A percentile compares a stretch with the other conserved stretches of the same genome.
phyloP scores from a whole-genome alignment of 2,329 filamentous ascomycete genomes.

The Zymoseptoria passerinii region DNA sequence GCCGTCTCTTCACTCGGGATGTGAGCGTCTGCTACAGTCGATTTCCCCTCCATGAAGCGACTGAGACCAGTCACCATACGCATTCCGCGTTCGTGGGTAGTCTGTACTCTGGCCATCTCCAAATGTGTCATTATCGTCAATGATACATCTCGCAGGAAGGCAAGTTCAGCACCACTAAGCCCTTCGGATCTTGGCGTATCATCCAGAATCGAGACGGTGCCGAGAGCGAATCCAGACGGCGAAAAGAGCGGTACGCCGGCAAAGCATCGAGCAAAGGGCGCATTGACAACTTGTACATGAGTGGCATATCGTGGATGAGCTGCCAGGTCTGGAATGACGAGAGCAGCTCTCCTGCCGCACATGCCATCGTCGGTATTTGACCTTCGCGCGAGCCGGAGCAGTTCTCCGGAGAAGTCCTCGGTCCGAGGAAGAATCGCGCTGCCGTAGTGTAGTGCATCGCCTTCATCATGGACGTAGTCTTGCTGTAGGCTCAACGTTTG shows the following conservation, averaged over 20 bases:
- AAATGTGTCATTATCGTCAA: slow-evolving; percentile 53
- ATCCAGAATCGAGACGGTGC: slow-evolving; percentile 53
- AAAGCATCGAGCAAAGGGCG: slow-evolving; percentile 38
- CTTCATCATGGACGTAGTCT: slow-evolving; percentile 26
- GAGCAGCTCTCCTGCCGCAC: slow-evolving; percentile 21
- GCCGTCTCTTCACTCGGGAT: background rate
- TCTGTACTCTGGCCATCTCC: slow-evolving; percentile 47
- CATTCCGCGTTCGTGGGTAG: slow-evolving; percentile 45
- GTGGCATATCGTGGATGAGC: slow-evolving; percentile 16
- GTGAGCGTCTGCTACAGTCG: slow-evolving; percentile 20
- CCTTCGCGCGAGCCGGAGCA: slow-evolving; percentile 15
- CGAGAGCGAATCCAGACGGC: slow-evolving; percentile 49
- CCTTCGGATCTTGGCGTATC: slow-evolving; percentile 44
- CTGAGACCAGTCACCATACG: slow-evolving; percentile 48
- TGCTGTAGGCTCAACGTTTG: slow-evolving; percentile 33
- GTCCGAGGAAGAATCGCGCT: slow-evolving; percentile 29
- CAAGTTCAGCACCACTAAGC: slow-evolving; percentile 41
- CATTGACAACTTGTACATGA: slow-evolving; percentile 19
- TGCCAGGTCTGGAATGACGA: slow-evolving; percentile 21
- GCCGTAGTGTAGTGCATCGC: slow-evolving; percentile 28
- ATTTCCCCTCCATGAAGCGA: slow-evolving; percentile 33
- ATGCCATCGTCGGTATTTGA: background rate
- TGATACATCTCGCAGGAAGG: slow-evolving; percentile 50
- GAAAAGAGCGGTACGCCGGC: slow-evolving; percentile 55
- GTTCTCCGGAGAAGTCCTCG: slow-evolving; percentile 30